These are phyloP conservation scores for Aspergillus panamensis DNA, from an alignment of 495 filamentous ascomycete species.

Conservation along the genomic window DNA sequence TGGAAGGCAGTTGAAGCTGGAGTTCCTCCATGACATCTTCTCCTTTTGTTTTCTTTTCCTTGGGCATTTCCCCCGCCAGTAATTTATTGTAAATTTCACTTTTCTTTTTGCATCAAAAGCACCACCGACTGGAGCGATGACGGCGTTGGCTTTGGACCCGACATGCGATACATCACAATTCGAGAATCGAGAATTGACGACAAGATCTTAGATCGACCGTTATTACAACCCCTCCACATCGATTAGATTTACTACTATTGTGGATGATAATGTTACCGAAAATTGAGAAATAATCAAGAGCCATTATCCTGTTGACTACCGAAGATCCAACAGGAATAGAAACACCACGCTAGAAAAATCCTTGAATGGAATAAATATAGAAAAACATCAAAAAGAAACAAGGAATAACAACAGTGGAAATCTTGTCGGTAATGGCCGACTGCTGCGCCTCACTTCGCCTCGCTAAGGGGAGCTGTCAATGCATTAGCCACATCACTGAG, in stretches of 20 bases:
- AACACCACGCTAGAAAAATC: neutral
- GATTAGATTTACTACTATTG: neutral
- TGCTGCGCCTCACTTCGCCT: conserved; percentile 22
- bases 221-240: conserved; percentile 8
- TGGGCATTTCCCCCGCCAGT: too few species aligned
- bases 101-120: neutral
- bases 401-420: neutral
- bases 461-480: conserved; percentile 5
- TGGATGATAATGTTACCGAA: neutral
- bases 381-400: neutral
- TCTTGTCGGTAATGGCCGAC: conserved; percentile 21
- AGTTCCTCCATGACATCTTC: too few species aligned
- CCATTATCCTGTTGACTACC: neutral
- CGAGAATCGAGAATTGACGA: neutral
- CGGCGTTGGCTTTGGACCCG: conserved; percentile 18
- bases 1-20: too few species aligned
- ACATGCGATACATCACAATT: conserved; percentile 12
- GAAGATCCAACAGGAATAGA: neutral
- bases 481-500: conserved; percentile 23
- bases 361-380: neutral
- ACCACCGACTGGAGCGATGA: neutral
- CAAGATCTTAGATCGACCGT: conserved; percentile 2
- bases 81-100: neutral
- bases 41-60: neutral
- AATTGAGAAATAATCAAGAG: neutral